Evolutionary conservation across 1,139 yeast genomes (phyloP).

Genomic region (Geotrichum restrictum): DNA sequence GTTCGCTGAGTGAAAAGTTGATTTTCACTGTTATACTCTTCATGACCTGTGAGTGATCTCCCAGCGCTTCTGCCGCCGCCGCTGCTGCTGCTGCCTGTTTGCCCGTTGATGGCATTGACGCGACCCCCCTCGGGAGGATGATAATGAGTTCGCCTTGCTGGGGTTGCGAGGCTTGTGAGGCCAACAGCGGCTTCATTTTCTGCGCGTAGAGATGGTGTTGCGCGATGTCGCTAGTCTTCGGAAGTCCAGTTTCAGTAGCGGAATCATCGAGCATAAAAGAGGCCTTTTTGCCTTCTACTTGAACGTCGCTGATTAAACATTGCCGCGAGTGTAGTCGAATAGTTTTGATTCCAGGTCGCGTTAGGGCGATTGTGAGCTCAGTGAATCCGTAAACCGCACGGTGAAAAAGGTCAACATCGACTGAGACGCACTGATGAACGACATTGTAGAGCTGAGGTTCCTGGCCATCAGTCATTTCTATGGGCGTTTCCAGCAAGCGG

Average conservation of each 20-base stretch:
- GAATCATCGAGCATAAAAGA: conserved; percentile 50
- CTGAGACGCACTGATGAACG: conserved; percentile 64
- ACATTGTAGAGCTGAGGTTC: conserved; percentile 41
- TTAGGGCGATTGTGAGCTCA: conserved; percentile 57
- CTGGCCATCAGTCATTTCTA: conserved; percentile 18
- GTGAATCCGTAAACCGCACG: conserved; percentile 65
- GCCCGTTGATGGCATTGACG: conserved; percentile 22
- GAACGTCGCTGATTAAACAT: conserved; percentile 58
- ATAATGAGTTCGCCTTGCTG: conserved; percentile 68
- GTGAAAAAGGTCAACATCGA: conserved; percentile 61
- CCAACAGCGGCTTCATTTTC: conserved; percentile 52
- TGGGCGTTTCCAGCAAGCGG: not conserved
- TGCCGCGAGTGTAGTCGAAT: conserved; percentile 74
- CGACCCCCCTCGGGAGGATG: conserved; percentile 66
- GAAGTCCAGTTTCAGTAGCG: conserved; percentile 45
- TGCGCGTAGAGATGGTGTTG: conserved; percentile 65
- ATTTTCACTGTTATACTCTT: conserved; percentile 66
- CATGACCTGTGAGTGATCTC: conserved; percentile 17
- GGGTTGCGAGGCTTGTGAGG: conserved; percentile 32
- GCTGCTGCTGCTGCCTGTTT: conserved; percentile 36
- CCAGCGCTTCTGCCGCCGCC: conserved; percentile 21
- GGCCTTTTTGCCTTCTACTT: conserved; percentile 57
- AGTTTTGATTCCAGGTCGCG: conserved; percentile 43
- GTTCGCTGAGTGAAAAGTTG: conserved; percentile 61
- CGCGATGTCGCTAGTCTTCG: conserved; percentile 46